phyloP scores from a whole-genome alignment of 2,329 filamentous ascomycete genomes.

The Fusarium sp. region DNA sequence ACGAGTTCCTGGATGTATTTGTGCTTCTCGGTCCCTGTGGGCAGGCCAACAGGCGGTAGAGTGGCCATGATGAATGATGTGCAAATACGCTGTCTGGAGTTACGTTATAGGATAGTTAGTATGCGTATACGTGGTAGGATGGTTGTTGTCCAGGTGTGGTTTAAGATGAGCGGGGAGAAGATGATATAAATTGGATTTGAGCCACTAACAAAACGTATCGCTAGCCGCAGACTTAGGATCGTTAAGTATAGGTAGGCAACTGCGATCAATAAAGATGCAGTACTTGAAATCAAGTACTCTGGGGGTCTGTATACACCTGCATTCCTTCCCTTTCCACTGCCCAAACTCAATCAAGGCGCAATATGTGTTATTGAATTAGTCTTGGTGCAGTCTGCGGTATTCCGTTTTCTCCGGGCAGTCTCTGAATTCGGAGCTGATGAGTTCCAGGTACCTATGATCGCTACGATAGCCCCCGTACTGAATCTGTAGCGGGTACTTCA shows the following conservation, averaged over 20 bases:
- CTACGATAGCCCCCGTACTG: neutral
- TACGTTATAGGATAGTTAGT: neutral
- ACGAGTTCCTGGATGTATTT: slow-evolving; percentile 74
- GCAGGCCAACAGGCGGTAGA: slow-evolving; percentile 42
- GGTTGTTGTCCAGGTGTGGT: slow-evolving; percentile 10
- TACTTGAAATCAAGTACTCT: neutral
- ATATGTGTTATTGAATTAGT: neutral
- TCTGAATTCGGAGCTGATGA: neutral
- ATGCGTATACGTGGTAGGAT: neutral
- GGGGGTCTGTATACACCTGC: neutral
- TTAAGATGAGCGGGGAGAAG: slow-evolving; percentile 27
- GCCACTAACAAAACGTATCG: slow-evolving; percentile 27
- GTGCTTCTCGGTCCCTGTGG: slow-evolving; percentile 65
- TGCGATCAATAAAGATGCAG: neutral
- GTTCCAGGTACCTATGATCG: slow-evolving; percentile 3
- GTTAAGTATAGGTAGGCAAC: neutral
- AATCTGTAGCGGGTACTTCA: slow-evolving; percentile 12
- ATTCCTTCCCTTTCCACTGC: neutral
- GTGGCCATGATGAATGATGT: slow-evolving; percentile 36
- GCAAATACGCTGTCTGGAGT: neutral
- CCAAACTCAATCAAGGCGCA: neutral
- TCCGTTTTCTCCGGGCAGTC: neutral
- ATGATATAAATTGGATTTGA: slow-evolving; percentile 23
- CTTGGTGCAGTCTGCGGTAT: neutral
- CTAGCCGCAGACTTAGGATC: slow-evolving; percentile 1